A percentile compares a stretch with the other conserved stretches of the same genome.
These are phyloP conservation scores for Aspergillus pseudoterreus DNA, from an alignment of 2,329 filamentous ascomycete species.

Conservation along the genomic window DNA sequence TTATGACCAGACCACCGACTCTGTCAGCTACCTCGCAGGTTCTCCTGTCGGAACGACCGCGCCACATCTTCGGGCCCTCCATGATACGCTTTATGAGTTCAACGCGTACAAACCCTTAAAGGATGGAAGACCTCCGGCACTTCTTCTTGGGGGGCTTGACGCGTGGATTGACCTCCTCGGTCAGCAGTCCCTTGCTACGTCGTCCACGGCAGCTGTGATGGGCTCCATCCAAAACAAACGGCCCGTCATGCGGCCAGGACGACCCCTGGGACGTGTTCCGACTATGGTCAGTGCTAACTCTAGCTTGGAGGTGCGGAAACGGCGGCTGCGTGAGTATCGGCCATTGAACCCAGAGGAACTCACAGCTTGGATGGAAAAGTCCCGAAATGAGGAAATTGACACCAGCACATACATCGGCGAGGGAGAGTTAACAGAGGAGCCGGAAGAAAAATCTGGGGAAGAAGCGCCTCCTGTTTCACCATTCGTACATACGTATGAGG, in stretches of 20 bases:
- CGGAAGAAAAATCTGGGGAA: slow-evolving; percentile 43
- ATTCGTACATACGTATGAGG: slow-evolving; percentile 70
- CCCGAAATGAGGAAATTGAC: slow-evolving; percentile 63
- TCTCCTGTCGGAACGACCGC: slow-evolving; percentile 43
- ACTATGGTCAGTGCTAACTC: slow-evolving; percentile 50
- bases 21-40: slow-evolving; percentile 52
- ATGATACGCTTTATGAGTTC: slow-evolving; percentile 77
- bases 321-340: slow-evolving; percentile 58
- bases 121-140: slow-evolving; percentile 62
- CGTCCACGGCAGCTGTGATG: slow-evolving; percentile 51
- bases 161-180: slow-evolving; percentile 87
- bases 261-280: slow-evolving; percentile 51
- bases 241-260: slow-evolving; percentile 36
- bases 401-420: slow-evolving; percentile 38
- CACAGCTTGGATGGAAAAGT: slow-evolving; percentile 71
- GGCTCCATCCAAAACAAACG: slow-evolving; percentile 40
- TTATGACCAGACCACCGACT: slow-evolving; percentile 71
- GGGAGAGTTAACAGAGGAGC: slow-evolving; percentile 36
- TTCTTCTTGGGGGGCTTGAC: slow-evolving; percentile 77
- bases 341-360: slow-evolving; percentile 79
- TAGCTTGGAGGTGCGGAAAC: slow-evolving; percentile 53
- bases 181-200: slow-evolving; percentile 57
- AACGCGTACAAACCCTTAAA: slow-evolving; percentile 73
- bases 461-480: slow-evolving; percentile 40
- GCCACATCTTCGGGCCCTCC: slow-evolving; percentile 65